phyloP scores from a whole-genome alignment of 257 asterid species.

The Solanum gracilifrons region DNA sequence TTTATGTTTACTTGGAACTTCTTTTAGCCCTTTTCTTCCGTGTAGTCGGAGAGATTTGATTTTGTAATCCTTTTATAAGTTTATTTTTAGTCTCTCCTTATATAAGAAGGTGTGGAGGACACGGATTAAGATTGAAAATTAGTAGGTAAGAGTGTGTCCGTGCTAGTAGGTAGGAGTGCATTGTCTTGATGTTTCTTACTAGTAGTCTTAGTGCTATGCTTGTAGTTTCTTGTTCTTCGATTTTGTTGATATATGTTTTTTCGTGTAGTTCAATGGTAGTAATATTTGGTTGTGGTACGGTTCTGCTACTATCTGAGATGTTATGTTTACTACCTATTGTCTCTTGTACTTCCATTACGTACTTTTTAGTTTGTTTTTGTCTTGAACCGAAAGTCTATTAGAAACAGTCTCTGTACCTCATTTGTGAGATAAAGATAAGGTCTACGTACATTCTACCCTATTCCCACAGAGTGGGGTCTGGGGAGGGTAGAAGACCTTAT shows the following conservation, averaged over 20 bases:
- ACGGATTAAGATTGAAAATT: background rate
- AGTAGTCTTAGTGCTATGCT: background rate
- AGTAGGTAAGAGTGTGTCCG: background rate
- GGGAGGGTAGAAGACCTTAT: no score
- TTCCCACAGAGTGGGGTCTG: no score
- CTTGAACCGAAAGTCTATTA: background rate
- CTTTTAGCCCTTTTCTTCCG: background rate
- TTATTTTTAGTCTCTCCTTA: background rate
- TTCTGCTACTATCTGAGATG: background rate
- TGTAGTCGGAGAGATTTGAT: background rate
- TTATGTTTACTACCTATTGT: background rate
- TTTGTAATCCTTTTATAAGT: background rate
- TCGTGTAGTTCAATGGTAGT: background rate
- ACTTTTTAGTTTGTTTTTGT: background rate
- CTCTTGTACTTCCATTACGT: background rate
- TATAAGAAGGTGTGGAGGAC: background rate
- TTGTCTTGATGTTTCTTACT: background rate
- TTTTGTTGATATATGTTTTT: background rate
- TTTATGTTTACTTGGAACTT: background rate
- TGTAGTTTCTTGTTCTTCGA: background rate
- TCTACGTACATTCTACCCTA: background rate
- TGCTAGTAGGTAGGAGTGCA: background rate
- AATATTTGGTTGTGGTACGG: background rate
- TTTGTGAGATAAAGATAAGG: background rate
- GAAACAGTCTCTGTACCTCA: background rate